phyloP scores from a whole-genome alignment of 768 basidiomycete genomes.

The Tricholoma bakamatsutake region DNA sequence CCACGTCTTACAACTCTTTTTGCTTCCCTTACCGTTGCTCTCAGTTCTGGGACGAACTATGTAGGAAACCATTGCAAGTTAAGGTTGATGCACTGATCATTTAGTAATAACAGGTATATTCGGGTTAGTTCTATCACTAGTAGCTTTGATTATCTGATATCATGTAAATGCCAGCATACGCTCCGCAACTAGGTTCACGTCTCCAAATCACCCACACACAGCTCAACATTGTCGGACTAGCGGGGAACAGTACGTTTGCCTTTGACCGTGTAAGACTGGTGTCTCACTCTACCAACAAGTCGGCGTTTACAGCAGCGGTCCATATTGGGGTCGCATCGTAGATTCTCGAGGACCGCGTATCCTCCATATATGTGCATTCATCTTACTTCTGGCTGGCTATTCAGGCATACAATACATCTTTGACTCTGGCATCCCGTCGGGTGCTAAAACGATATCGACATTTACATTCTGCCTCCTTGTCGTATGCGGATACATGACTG shows the following conservation, averaged over 20 bases:
- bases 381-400: constrained; percentile 67
- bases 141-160: too few species aligned
- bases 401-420: constrained; percentile 65
- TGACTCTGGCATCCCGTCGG: constrained; percentile 41
- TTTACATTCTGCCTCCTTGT: constrained; percentile 47
- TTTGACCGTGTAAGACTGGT: not conserved
- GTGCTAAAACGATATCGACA: constrained; percentile 30
- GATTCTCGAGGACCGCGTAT: constrained; percentile 70
- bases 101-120: constrained; percentile 29
- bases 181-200: constrained; percentile 78
- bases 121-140: constrained; percentile 25
- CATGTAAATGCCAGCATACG: constrained; percentile 50
- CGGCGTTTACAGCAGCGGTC: constrained; percentile 73
- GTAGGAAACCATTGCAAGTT: constrained; percentile 30
- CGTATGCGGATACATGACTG: constrained; percentile 65
- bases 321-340: constrained; percentile 74
- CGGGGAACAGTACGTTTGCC: constrained; percentile 56
- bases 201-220: constrained; percentile 75
- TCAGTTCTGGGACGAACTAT: constrained; percentile 71
- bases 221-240: constrained; percentile 76
- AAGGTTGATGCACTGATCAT: not conserved
- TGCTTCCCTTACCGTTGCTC: constrained; percentile 51
- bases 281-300: constrained; percentile 32
- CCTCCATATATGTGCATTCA: constrained; percentile 52
- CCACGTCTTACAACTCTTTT: constrained; percentile 44